Base-by-base conservation (phyloP, 2,329 filamentous ascomycete genomes). In the Venturiaceae sp. region DNA sequence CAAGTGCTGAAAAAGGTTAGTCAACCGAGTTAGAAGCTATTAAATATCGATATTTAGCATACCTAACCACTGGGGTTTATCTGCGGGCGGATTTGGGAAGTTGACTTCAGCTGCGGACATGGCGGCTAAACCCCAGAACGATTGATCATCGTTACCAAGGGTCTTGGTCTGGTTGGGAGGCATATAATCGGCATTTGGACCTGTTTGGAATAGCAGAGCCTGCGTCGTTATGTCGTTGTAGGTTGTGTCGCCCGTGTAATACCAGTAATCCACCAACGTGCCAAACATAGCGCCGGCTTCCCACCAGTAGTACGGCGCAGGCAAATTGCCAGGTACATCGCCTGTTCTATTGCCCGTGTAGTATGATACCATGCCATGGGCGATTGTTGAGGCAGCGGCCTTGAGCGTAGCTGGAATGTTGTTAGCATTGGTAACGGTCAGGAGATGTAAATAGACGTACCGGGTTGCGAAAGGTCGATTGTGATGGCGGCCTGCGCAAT, bases 331-430 rank as follows among this genome's bases (percentile, higher is more conserved):
- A 46, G 85, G 78, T 8, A 79, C 78, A 71, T 83, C 78, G 47
- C 79, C 75, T n/a, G 77, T 79, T 33, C 75, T 72, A 64, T 86
- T 85, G 53, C 85, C 85, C 1, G 75, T 78, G 70, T 88, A 88
- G 69, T 83, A 86, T 44, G 75, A 76, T 76, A 87, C 83, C 65
- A 84, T 74, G 52, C 79, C 83, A 55, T 77, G 75, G 5, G 84
- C 84, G 56, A 87, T 71, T 1, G 79, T 81, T 62, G 79, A 80
- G 19, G 85, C 80, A 5, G 83, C 84, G 61, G 76, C 75, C 63
- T 80, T 81, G 64, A 89, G 79, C 0, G 84, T 87, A 34, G 73
- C 84, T 87, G 64, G 14, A n/a, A n/a, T 21, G n/a, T 33, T 28
- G 39, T 59, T 50, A 59, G 58, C 26, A 21, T 21, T 19, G 28